These are phyloP conservation scores for Ganoderma meredithae DNA, from an alignment of 1,284 basidiomycete species.

Conservation along the genomic window DNA sequence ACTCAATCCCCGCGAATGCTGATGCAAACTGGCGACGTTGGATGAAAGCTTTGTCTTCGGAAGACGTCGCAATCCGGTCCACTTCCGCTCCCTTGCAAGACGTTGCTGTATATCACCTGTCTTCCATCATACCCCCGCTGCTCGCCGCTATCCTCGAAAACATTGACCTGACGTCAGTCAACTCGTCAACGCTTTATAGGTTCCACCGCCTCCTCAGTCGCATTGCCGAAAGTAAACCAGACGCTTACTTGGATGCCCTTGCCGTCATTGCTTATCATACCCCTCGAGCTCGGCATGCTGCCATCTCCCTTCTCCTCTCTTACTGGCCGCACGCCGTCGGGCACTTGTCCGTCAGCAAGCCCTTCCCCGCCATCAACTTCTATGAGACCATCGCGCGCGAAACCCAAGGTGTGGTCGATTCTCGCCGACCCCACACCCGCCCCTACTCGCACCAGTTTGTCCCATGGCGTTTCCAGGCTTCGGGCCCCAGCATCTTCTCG, in stretches of 20 bases:
- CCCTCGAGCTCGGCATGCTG: constrained; percentile 58
- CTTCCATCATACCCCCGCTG: constrained; percentile 65
- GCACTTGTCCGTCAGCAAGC: constrained; percentile 63
- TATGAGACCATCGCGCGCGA: constrained; percentile 34
- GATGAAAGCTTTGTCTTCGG: constrained; percentile 35
- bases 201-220: constrained; percentile 65
- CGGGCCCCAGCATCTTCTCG: constrained; percentile 42
- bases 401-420: constrained; percentile 24
- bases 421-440: constrained; percentile 41
- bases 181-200: constrained; percentile 52
- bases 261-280: constrained; percentile 75
- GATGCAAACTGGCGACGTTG: constrained; percentile 44
- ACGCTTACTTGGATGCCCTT: constrained; percentile 73
- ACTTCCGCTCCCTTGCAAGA: constrained; percentile 66
- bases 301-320: constrained; percentile 61
- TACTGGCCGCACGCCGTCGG: constrained; percentile 76
- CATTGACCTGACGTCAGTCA: constrained; percentile 48
- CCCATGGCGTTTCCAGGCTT: constrained; percentile 64
- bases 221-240: constrained; percentile 68
- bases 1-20: constrained; percentile 18
- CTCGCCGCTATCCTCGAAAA: constrained; percentile 66
- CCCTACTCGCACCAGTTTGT: constrained; percentile 68
- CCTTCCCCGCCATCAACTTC: constrained; percentile 52
- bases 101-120: constrained; percentile 61
- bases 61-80: constrained; percentile 48